phyloP scores from a whole-genome alignment of 2,329 filamentous ascomycete species.

The Cordyceps tenuipes region DNA sequence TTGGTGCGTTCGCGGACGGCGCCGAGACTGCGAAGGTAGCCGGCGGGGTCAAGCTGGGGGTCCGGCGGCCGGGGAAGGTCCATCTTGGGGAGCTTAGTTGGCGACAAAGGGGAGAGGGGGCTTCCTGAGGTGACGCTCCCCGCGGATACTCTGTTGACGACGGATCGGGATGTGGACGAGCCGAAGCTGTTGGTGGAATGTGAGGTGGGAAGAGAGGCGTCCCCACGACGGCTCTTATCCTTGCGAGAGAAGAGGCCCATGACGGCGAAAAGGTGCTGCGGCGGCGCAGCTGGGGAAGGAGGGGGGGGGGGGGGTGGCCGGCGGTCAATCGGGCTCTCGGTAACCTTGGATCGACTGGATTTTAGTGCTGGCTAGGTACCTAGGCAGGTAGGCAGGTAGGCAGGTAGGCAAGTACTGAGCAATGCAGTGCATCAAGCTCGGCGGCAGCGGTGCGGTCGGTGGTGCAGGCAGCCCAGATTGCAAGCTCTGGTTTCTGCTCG shows the following conservation, averaged over 20 bases:
- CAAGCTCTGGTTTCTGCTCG: background rate
- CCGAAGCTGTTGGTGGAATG: slow-evolving; percentile 43
- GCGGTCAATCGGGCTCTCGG: background rate
- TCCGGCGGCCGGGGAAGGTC: slow-evolving; percentile 80
- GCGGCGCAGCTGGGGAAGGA: background rate
- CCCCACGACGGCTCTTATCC: slow-evolving; percentile 39
- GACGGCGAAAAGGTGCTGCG: slow-evolving; percentile 15
- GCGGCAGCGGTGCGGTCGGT: background rate
- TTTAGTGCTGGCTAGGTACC: background rate
- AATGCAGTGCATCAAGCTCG: background rate
- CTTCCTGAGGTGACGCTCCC: slow-evolving; percentile 39
- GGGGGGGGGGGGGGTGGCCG: background rate
- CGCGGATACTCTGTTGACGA: slow-evolving; percentile 42
- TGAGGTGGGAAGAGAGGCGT: slow-evolving; percentile 33
- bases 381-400: no score
- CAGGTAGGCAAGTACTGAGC: background rate
- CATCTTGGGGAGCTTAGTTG: slow-evolving; percentile 58
- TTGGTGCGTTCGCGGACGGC: slow-evolving; percentile 74
- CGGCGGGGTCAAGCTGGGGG: slow-evolving; percentile 77
- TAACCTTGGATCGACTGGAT: background rate
- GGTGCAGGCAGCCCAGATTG: background rate
- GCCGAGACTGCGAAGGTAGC: slow-evolving; percentile 82
- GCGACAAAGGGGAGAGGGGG: slow-evolving; percentile 45
- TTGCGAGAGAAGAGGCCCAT: slow-evolving; percentile 52
- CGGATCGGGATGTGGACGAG: slow-evolving; percentile 41